phyloP scores from a whole-genome alignment of 129 eudicot genomes.

The Artemisia argyi region DNA sequence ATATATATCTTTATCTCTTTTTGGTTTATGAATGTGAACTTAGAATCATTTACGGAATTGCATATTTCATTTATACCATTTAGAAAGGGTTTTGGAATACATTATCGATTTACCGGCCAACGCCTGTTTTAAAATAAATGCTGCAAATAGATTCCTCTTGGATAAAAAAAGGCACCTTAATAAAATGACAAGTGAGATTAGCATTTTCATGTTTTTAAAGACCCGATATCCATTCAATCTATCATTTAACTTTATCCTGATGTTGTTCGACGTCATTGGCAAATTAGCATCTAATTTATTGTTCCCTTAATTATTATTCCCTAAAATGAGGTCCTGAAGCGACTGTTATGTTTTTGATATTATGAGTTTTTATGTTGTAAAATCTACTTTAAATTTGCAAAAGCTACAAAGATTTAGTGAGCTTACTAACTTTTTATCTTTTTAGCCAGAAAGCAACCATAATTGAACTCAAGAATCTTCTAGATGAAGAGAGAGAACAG shows the following conservation, averaged over 20 bases:
- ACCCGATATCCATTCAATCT: neutral
- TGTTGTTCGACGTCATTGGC: neutral
- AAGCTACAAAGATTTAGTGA: slow-evolving; percentile 3
- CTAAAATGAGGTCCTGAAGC: slow-evolving; percentile 6
- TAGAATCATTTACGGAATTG: neutral
- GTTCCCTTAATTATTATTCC: neutral
- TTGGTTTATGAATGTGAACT: neutral
- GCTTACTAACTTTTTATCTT: slow-evolving; percentile 10
- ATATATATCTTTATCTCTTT: neutral
- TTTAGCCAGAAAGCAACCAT: slow-evolving; percentile 87
- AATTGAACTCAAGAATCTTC: slow-evolving; percentile 58
- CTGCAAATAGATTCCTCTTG: neutral
- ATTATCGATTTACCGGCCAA: neutral
- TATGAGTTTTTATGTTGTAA: neutral
- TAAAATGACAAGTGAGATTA: slow-evolving; percentile 9
- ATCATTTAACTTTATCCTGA: neutral
- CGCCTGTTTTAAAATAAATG: neutral
- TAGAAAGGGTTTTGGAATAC: slow-evolving; percentile 11
- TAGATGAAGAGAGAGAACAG: slow-evolving; percentile 91
- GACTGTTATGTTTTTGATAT: slow-evolving; percentile 8
- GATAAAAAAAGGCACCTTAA: neutral
- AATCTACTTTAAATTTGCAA: slow-evolving; percentile 3
- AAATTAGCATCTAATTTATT: neutral
- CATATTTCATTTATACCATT: neutral
- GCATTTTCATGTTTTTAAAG: neutral